Conservation (phyloP, 805 yeast genomes). For the Saccharomycopsis sp. region DNA sequence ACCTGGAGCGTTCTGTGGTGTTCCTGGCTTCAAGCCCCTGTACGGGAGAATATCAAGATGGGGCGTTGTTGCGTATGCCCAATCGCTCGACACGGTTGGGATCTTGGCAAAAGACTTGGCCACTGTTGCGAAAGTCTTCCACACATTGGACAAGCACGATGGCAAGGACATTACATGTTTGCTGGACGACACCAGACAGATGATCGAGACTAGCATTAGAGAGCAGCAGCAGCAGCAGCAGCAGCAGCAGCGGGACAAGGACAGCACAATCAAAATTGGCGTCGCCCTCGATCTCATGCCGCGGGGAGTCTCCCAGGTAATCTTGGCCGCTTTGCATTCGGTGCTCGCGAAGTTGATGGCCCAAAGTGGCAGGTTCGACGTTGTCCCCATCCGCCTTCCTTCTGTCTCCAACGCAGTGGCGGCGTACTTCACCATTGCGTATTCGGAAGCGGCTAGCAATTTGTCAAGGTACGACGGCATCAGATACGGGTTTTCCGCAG, state of each 20-base stretch:
- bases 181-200: slow-evolving; percentile 28
- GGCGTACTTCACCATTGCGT: slow-evolving; percentile 77
- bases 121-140: slow-evolving; percentile 40
- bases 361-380: slow-evolving; percentile 32
- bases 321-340: slow-evolving; percentile 39
- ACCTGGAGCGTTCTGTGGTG: slow-evolving; percentile 83
- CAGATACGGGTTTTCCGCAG: slow-evolving; percentile 58
- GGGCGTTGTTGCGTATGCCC: slow-evolving; percentile 92
- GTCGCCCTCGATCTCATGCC: slow-evolving; percentile 60
- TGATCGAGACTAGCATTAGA: slow-evolving; percentile 22
- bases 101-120: slow-evolving; percentile 48
- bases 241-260: background rate
- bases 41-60: slow-evolving; percentile 87
- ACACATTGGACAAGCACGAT: slow-evolving; percentile 54
- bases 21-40: slow-evolving; percentile 84
- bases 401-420: slow-evolving; percentile 58
- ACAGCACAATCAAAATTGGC: slow-evolving; percentile 47
- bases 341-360: slow-evolving; percentile 37
- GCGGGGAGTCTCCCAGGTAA: slow-evolving; percentile 40
- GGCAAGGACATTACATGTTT: slow-evolving; percentile 72
- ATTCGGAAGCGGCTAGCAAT: slow-evolving; percentile 93
- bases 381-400: slow-evolving; percentile 64
- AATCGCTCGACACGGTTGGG: slow-evolving; percentile 91
- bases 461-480: slow-evolving; percentile 85
- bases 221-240: slow-evolving; percentile 3